Evolutionary conservation across 768 basidiomycete species (phyloP).

Genomic region (Baorangia bicolor): DNA sequence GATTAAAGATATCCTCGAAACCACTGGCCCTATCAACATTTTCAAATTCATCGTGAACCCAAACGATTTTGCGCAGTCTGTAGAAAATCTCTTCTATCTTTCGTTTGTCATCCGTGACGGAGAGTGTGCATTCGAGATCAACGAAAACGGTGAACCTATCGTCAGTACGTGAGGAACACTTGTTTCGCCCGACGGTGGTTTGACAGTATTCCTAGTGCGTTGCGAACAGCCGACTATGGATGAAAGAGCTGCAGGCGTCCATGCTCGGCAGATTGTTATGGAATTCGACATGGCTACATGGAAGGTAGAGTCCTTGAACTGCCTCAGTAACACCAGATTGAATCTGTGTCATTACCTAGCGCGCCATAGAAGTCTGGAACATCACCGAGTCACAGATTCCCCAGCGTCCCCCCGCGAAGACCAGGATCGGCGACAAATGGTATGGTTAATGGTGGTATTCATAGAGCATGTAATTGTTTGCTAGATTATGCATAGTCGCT

Average conservation of each 20-base stretch:
- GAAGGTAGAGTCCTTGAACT: slow-evolving; percentile 52
- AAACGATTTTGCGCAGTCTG: slow-evolving; percentile 85
- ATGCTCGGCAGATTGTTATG: slow-evolving; percentile 83
- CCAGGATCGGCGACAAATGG: slow-evolving; percentile 65
- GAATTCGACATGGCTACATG: slow-evolving; percentile 91
- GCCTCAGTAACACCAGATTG: neutral
- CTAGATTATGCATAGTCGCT: neutral
- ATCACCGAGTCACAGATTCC: slow-evolving; percentile 79
- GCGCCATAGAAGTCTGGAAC: slow-evolving; percentile 83
- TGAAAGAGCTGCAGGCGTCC: slow-evolving; percentile 61
- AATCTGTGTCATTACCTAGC: slow-evolving; percentile 40
- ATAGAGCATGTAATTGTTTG: neutral
- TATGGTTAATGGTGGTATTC: slow-evolving; percentile 47
- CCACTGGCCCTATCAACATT: slow-evolving; percentile 61
- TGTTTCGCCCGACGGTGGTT: neutral
- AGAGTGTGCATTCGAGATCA: slow-evolving; percentile 68
- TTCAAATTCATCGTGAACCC: slow-evolving; percentile 92
- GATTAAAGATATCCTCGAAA: slow-evolving; percentile 60
- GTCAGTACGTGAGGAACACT: slow-evolving; percentile 55
- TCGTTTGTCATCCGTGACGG: slow-evolving; percentile 91
- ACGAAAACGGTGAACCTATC: slow-evolving; percentile 66
- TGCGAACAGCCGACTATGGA: slow-evolving; percentile 64
- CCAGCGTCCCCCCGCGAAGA: slow-evolving; percentile 58
- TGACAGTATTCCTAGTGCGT: slow-evolving; percentile 40
- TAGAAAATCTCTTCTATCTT: slow-evolving; percentile 95